Evolutionary conservation across 2,329 filamentous ascomycete genomes (phyloP), one percentile per base, ranked within the genome.

Genomic region (Dendrostoma leiphaemia): DNA sequence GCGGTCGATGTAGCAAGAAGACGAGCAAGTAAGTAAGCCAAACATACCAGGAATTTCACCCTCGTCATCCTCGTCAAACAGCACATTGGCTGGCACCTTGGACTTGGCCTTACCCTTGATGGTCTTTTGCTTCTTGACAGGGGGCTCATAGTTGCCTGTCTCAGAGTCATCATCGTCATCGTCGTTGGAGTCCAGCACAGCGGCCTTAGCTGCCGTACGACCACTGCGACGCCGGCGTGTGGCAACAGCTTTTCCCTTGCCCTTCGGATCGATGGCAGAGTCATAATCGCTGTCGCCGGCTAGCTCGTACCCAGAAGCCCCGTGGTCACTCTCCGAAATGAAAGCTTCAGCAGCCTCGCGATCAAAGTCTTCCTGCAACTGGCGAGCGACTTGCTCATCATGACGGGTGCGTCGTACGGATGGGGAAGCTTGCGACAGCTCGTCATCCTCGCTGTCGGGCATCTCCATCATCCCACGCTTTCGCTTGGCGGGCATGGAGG

Each of bases 311-410:
- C 70, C 67, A 29, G 59, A 49, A n/a, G 64, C 63, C 45, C 62
- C 62, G 8, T 64, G 54, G 24, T 64, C 63, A 21, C 62, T 57
- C 35, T 47, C 26, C 19, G 24, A 9, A 6, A 15, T 9, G 12
- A 51, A 21, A 3, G 45, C 32, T 43, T 56, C 50, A 4, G 48
- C 54, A 7, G 29, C 47, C 43, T 59, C 50, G 9, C 48, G 56
- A 19, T 58, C 35, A 13, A 58, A 43, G 60, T 83, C 74, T 28
- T 79, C 71, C 62, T 88, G 84, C 48, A 88, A 70, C 38, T 71
- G 70, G 41, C 75, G 69, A 31, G 85, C 85, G 35, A 88, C 66
- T 43, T 77, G 73, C 12, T 77, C 80, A 65, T 82, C 79, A 2
- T 71, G 69, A 47, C 74, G 69, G 23, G 84, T 84, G 35, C 88